Evolutionary conservation across 352 stramenopile species (phyloP).

Genomic region (Phytopythium chamaehyphon): DNA sequence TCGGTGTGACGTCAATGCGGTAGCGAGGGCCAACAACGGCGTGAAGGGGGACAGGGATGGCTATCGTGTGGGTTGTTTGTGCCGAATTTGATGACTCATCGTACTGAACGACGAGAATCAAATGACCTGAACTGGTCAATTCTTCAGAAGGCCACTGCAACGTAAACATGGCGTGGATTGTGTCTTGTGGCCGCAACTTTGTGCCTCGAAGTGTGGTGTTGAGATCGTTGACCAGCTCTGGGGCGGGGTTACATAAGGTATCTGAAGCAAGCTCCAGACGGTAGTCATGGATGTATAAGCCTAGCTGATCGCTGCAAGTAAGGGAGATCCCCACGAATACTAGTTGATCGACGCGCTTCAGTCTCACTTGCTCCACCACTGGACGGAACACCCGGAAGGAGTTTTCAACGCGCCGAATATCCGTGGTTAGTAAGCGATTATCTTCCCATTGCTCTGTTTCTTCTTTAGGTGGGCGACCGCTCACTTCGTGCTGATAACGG

Average conservation of each 20-base stretch:
- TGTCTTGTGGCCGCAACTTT: conserved; percentile 25
- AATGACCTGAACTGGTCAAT: too few species aligned
- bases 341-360: conserved; percentile 27
- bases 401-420: conserved; percentile 21
- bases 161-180: conserved; percentile 37
- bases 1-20: conserved; percentile 33
- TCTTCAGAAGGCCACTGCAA: conserved; percentile 5
- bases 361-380: conserved; percentile 25
- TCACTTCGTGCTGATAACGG: conserved; percentile 15
- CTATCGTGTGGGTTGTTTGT: conserved; percentile 9
- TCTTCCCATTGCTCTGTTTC: neutral
- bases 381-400: conserved; percentile 30
- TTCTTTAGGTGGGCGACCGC: neutral
- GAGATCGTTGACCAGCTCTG: conserved; percentile 26
- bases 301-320: conserved; percentile 27
- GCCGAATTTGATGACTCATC: neutral
- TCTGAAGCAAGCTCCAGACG: conserved; percentile 9
- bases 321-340: conserved; percentile 31
- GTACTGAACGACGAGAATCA: conserved; percentile 9
- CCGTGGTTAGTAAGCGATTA: conserved; percentile 1
- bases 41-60: conserved; percentile 23
- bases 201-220: conserved; percentile 28
- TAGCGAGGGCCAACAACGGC: conserved; percentile 27
- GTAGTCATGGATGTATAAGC: conserved; percentile 32
- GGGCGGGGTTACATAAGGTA: neutral